Base-by-base conservation (phyloP, 306 rosid species). In the Oxytropis ochrocephala region DNA sequence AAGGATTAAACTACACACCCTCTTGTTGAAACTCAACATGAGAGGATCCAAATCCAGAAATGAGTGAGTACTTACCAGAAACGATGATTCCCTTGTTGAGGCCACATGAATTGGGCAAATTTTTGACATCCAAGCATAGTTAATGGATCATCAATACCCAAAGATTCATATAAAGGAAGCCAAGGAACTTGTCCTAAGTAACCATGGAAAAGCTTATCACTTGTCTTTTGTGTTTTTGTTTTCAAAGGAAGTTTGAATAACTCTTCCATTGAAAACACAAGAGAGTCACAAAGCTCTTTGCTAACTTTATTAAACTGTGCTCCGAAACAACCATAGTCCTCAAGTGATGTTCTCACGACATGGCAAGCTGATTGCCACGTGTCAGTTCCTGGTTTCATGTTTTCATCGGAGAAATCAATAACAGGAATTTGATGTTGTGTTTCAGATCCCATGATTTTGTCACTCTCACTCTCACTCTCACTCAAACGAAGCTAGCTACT, bases 91-190 rank as follows among this genome's bases (percentile, higher is more conserved):
- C 72, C 80, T 39, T 74, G 11, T 6, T 24, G 29, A 0, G 80
- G 75, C 78, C 83, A 78, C 83, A 82, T 82, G 2, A 82, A 35
- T 12, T 64, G 38, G 6, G 72, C 5, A 51, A 78, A 82, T 5
- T 78, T 63, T 51, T 64, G 80, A n/a, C 80, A 74, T 10, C 72
- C 83, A 6, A 57, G 21, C 0, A 19, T 1, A 8, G 72, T 50
- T 24, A 74, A 19, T 3, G 80, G 64, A 14, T 70, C 43, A 11
- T 78, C 80, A 9, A 82, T 38, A 59, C 67, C 83, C 21, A 82
- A 6, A 30, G 86, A 78, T 56, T 82, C 86, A 72, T 57, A 77
- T 19, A 82, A 61, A n/a, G 86, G 80, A 64, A 78, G 29, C 55
- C 27, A 42, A 0, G 78, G 0, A 18, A 74, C 47, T 50, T 76